Conservation (phyloP, 805 yeast genomes). For the Isabelozyma gotoi region DNA sequence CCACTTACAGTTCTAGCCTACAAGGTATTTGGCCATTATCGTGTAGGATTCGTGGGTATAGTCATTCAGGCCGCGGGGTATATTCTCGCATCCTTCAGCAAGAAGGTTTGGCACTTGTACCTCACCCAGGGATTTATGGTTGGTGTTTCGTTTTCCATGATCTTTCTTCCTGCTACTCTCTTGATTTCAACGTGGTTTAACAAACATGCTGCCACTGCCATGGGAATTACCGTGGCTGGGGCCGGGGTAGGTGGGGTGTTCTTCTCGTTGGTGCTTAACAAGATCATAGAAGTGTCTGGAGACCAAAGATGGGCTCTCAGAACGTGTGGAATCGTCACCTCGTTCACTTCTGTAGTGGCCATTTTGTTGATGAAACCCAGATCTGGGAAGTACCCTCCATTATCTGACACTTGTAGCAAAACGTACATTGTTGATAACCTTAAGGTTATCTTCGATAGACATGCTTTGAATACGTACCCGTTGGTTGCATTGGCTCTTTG, state of each 20-base stretch:
- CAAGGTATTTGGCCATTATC: slow-evolving; percentile 49
- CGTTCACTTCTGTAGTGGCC: slow-evolving; percentile 34
- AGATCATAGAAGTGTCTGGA: slow-evolving; percentile 40
- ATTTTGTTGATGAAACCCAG: slow-evolving; percentile 47
- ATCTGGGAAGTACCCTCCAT: slow-evolving; percentile 19
- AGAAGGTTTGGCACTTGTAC: slow-evolving; percentile 49
- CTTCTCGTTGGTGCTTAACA: slow-evolving; percentile 43
- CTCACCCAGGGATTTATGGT: slow-evolving; percentile 52
- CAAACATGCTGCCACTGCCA: slow-evolving; percentile 43
- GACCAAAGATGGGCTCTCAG: slow-evolving; percentile 46
- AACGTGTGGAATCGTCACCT: slow-evolving; percentile 33
- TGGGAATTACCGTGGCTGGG: slow-evolving; percentile 50
- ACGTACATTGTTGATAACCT: slow-evolving; percentile 19
- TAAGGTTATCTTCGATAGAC: slow-evolving; percentile 34
- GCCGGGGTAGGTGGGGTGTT: slow-evolving; percentile 54
- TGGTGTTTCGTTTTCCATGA: slow-evolving; percentile 47
- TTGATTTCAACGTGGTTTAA: slow-evolving; percentile 52
- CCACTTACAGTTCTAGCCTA: slow-evolving; percentile 54
- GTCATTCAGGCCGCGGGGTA: slow-evolving; percentile 42
- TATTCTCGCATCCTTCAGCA: slow-evolving; percentile 52
- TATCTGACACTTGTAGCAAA: slow-evolving; percentile 20
- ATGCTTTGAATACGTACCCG: slow-evolving; percentile 22
- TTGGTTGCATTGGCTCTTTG: slow-evolving; percentile 26
- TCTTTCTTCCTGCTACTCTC: slow-evolving; percentile 44
- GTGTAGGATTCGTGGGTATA: slow-evolving; percentile 47